phyloP scores from a whole-genome alignment of 345 rosid genomes.

The Carallia pectinifolia region DNA sequence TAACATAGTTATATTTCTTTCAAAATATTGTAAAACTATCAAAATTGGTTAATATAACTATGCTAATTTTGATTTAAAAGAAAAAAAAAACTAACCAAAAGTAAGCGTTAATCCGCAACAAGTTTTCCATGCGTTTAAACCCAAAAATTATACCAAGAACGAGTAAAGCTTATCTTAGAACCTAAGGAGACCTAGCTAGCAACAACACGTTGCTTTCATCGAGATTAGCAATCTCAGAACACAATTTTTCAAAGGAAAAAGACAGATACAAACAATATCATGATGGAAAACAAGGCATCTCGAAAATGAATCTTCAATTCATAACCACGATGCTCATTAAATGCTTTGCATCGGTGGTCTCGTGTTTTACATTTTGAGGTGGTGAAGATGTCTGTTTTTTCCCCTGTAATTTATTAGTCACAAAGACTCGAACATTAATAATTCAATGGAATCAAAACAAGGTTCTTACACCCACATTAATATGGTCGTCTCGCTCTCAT shows the following conservation, averaged over 20 bases:
- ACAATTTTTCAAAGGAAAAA: not conserved
- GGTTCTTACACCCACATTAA: constrained; percentile 10
- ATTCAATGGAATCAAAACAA: constrained; percentile 17
- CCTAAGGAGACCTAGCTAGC: too few species aligned
- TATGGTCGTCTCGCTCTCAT: constrained; percentile 15
- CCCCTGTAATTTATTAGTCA: constrained; percentile 25
- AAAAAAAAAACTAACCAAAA: too few species aligned
- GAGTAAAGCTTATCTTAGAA: too few species aligned
- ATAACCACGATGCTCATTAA: constrained; percentile 44
- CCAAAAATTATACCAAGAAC: too few species aligned
- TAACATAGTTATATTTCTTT: too few species aligned
- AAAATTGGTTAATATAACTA: too few species aligned
- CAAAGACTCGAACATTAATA: constrained; percentile 14
- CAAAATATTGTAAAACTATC: too few species aligned
- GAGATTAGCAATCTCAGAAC: constrained; percentile 25
- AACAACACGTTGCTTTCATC: not conserved
- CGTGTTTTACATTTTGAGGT: constrained; percentile 26
- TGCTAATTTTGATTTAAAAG: too few species aligned
- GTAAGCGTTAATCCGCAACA: too few species aligned
- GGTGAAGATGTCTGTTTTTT: constrained; percentile 60
- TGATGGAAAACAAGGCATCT: constrained; percentile 36
- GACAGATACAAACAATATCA: constrained; percentile 5
- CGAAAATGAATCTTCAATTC: constrained; percentile 44
- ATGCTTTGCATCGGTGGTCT: constrained; percentile 47
- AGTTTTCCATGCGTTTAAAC: too few species aligned